phyloP scores from a whole-genome alignment of 116 monocot genomes.

The Cymodocea nodosa region DNA sequence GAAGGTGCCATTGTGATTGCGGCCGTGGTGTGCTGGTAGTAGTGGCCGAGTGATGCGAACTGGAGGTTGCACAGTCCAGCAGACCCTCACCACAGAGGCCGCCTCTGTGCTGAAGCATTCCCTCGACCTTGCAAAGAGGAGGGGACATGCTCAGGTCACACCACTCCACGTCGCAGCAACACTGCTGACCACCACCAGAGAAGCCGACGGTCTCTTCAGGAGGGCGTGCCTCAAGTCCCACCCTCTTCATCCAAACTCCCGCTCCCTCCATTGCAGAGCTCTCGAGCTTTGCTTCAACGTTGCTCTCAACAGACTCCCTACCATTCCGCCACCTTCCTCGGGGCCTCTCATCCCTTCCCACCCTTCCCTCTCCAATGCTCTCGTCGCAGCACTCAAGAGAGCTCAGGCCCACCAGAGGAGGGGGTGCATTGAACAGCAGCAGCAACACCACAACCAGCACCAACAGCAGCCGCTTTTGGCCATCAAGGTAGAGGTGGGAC shows the following conservation, averaged over 20 bases:
- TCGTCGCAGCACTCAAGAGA: slow-evolving; percentile 88
- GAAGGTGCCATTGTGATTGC: not conserved
- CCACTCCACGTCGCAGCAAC: slow-evolving; percentile 89
- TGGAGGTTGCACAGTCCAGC: slow-evolving; percentile 66
- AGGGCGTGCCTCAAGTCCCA: slow-evolving; percentile 70
- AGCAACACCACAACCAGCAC: slow-evolving; percentile 42
- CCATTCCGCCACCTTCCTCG: slow-evolving; percentile 39
- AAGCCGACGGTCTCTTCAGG: slow-evolving; percentile 30
- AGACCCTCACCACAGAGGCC: slow-evolving; percentile 87
- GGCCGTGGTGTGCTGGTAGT: not conserved
- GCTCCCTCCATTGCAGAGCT: slow-evolving; percentile 70
- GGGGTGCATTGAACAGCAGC: slow-evolving; percentile 74
- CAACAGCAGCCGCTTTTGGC: slow-evolving; percentile 60
- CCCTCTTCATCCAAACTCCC: slow-evolving; percentile 44
- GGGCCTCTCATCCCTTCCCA: slow-evolving; percentile 21
- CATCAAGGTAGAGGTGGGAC: slow-evolving; percentile 86
- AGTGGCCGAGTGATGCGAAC: slow-evolving; percentile 49
- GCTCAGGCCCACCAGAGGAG: slow-evolving; percentile 90
- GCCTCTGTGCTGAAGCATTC: slow-evolving; percentile 75
- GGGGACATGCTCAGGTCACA: slow-evolving; percentile 93
- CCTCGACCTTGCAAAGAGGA: slow-evolving; percentile 48
- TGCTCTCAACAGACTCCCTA: slow-evolving; percentile 86
- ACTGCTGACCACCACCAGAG: slow-evolving; percentile 39
- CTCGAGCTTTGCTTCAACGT: slow-evolving; percentile 99
- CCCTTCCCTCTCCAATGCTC: slow-evolving; percentile 84